Percentiles rank a stretch among this genome's conserved stretches.
Evolutionary conservation across 306 rosid species (phyloP).

Genomic region (Citrullus colocynthis): DNA sequence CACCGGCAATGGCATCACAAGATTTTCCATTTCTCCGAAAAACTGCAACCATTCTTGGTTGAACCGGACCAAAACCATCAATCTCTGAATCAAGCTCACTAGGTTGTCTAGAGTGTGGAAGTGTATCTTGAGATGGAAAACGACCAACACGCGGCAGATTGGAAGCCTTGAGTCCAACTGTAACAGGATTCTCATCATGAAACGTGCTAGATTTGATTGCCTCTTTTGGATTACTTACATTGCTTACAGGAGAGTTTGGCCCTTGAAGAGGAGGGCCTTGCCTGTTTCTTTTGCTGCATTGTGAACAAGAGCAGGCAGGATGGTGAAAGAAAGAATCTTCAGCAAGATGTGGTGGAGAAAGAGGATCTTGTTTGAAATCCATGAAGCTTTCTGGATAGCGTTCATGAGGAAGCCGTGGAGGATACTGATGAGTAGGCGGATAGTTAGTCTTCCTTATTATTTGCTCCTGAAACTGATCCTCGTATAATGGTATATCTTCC

Average conservation of each 20-base stretch:
- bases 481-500: constrained; percentile 18
- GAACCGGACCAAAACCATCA: constrained; percentile 7
- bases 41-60: constrained; percentile 9
- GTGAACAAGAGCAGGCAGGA: constrained; percentile 21
- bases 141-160: constrained; percentile 6
- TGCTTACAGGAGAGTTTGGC: constrained; percentile 1
- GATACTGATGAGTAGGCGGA: constrained; percentile 14
- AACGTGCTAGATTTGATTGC: constrained; percentile 13
- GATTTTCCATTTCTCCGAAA: neutral
- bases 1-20: constrained; percentile 24
- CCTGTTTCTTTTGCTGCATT: constrained; percentile 19
- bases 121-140: constrained; percentile 3
- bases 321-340: constrained; percentile 17
- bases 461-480: constrained; percentile 17
- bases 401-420: constrained; percentile 12
- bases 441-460: constrained; percentile 15
- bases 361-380: constrained; percentile 12
- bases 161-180: constrained; percentile 1
- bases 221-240: constrained; percentile 14
- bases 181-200: constrained; percentile 1
- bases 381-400: constrained; percentile 8
- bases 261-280: constrained; percentile 10
- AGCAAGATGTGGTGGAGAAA: neutral
- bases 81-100: constrained; percentile 17
- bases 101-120: constrained; percentile 13